Percentiles rank a stretch among this genome's conserved stretches.
Conservation (phyloP, 768 basidiomycete genomes). For the Bullera alba region DNA sequence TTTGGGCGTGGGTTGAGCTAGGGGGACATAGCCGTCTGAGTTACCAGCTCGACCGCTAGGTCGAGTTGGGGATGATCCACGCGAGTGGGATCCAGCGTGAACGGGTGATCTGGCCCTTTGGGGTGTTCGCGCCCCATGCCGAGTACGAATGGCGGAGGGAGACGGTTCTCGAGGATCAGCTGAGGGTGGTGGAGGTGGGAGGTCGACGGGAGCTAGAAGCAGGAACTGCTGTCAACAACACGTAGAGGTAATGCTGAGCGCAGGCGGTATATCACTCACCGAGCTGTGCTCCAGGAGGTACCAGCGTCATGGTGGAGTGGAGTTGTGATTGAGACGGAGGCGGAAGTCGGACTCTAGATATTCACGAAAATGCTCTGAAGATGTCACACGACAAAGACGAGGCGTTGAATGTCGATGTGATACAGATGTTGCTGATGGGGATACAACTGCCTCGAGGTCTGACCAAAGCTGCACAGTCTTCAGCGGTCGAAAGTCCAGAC, state of each 20-base stretch:
- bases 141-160: constrained; percentile 12
- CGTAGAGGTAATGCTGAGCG: neutral
- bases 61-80: constrained; percentile 12
- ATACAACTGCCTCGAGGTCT: no score
- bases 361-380: no score
- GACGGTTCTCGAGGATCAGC: constrained; percentile 40
- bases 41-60: constrained; percentile 6
- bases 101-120: constrained; percentile 18
- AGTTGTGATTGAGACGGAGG: no score
- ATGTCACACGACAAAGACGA: no score
- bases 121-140: constrained; percentile 29
- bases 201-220: constrained; percentile 27
- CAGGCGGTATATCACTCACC: constrained; percentile 13
- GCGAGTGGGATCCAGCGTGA: neutral
- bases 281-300: constrained; percentile 28
- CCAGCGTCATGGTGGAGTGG: constrained; percentile 14
- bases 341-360: no score
- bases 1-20: constrained; percentile 1
- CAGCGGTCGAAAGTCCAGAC: no score
- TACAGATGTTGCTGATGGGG: no score
- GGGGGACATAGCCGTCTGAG: neutral
- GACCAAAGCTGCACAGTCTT: no score
- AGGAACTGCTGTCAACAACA: no score
- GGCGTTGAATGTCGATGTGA: no score
- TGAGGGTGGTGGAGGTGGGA: constrained; percentile 35